Base-by-base conservation (phyloP, 805 yeast species). In the Helenozyma baotianmanensis region DNA sequence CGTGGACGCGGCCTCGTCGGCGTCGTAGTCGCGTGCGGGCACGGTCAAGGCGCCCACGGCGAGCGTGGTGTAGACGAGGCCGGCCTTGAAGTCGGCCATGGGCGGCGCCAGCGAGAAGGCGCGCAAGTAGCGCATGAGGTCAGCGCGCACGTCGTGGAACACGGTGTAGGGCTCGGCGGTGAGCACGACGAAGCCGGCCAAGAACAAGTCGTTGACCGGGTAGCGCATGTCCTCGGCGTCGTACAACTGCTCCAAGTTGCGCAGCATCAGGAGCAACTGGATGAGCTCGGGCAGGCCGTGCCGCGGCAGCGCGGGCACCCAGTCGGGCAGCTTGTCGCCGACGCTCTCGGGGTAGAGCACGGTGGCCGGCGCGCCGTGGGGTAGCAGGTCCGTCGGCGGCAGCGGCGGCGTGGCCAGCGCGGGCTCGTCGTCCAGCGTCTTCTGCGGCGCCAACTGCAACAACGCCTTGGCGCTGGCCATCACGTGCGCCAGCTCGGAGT, bases 31-130 rank as follows among this genome's bases (percentile, higher is more conserved):
- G 8, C 43, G 33, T 30, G 45, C 23, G 4, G 26, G 26, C 30
- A 35, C 46, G 18, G 45, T 37, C 12, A 59, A 44, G 32, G 58
- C 56, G 4, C 79, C 79, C 26, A 72, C 46, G 9, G 77, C 62
- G 4, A 74, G 40, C 1, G 74, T 52, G 6, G 72, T 54, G 42
- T 71, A 70, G 5, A 72, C 53, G 14, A 70, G 47, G 16, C 63
- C 62, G 14, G 54, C 37, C 32, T 64, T 66, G 38, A 70, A 67
- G 32, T 61, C 48, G 32, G 53, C 39, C 29, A 46, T 38, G 23
- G 33, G 40, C 10, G 23, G 45, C 26, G 19, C 35, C 33, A 53
- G 45, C 35, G 44, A 9, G 33, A 37, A 43, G 6, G 51, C 40
- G 23, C 51, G 51, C 32, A 60, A 38, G 41, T 47, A 53, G 18